These are phyloP conservation scores for Lactarius tabidus DNA, from an alignment of 768 basidiomycete species.

Conservation along the genomic window DNA sequence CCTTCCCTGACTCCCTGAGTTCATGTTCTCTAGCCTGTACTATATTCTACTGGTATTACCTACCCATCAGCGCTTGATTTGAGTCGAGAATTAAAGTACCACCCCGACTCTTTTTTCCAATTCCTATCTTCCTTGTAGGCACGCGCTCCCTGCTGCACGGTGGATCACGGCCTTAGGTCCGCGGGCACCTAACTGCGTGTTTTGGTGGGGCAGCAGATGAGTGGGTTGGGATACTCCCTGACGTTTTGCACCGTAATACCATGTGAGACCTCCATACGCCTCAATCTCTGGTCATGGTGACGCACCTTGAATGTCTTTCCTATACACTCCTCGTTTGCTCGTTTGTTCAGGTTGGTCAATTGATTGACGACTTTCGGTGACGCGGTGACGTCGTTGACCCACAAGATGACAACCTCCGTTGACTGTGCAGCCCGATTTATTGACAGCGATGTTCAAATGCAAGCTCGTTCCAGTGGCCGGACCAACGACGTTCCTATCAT, in stretches of 20 bases:
- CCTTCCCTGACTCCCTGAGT: too few relatives aligned
- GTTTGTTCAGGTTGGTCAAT: neutral
- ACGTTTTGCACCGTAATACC: neutral
- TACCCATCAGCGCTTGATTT: too few relatives aligned
- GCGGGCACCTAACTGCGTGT: neutral
- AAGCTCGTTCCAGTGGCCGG: neutral
- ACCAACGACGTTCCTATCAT: neutral
- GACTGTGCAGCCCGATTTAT: neutral
- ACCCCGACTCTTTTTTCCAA: neutral
- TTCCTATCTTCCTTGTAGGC: neutral
- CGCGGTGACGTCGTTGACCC: neutral
- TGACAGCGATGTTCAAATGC: neutral
- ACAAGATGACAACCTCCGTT: neutral
- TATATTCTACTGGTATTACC: too few relatives aligned
- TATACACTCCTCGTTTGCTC: neutral
- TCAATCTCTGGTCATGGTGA: neutral
- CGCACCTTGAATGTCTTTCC: neutral
- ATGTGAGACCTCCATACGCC: neutral
- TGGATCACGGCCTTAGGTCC: neutral
- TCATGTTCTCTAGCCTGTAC: too few relatives aligned
- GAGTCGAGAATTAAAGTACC: neutral
- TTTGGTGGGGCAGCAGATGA: neutral
- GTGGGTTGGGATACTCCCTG: too few relatives aligned
- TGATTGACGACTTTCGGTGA: neutral
- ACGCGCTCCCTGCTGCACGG: neutral